These are phyloP conservation scores for Dendryphion nanum DNA, from an alignment of 2,329 filamentous ascomycete genomes.

Conservation along the genomic window DNA sequence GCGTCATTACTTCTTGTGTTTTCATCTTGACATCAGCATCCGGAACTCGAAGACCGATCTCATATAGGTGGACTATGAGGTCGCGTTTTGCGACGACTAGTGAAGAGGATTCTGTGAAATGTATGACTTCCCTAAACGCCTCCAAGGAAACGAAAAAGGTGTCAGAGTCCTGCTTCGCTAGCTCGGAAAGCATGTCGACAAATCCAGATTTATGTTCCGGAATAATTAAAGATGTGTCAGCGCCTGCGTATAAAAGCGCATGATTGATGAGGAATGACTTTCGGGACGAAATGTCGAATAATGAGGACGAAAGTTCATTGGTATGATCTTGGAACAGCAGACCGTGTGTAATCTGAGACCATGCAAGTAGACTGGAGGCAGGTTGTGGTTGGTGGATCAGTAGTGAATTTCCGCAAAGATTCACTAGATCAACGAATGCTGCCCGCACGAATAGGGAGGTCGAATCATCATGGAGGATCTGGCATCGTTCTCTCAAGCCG, in stretches of 20 bases:
- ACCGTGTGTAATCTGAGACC: too few relatives aligned
- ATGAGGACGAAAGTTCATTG: too few relatives aligned
- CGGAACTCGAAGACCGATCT: conserved; percentile 12
- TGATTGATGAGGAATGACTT: not conserved
- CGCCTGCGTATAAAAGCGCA: not conserved
- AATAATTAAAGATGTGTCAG: not conserved
- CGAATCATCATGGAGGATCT: too few relatives aligned
- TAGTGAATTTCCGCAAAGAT: not conserved
- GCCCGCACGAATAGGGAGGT: too few relatives aligned
- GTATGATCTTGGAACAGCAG: too few relatives aligned
- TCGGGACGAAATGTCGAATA: too few relatives aligned
- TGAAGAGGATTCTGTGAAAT: not conserved
- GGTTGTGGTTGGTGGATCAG: not conserved
- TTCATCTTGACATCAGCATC: conserved; percentile 30
- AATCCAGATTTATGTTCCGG: not conserved
- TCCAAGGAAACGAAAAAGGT: conserved; percentile 15
- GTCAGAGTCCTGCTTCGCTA: conserved; percentile 7
- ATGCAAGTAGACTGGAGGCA: not conserved
- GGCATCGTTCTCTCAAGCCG: too few relatives aligned
- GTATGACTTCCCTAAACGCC: conserved; percentile 17
- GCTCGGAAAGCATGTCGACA: conserved; percentile 7
- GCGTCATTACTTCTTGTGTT: conserved; percentile 26
- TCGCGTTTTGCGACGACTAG: conserved; percentile 2
- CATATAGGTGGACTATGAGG: conserved; percentile 20
- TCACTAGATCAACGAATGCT: not conserved